phyloP scores from a whole-genome alignment of 768 basidiomycete species.

The Psilocybe sp. region DNA sequence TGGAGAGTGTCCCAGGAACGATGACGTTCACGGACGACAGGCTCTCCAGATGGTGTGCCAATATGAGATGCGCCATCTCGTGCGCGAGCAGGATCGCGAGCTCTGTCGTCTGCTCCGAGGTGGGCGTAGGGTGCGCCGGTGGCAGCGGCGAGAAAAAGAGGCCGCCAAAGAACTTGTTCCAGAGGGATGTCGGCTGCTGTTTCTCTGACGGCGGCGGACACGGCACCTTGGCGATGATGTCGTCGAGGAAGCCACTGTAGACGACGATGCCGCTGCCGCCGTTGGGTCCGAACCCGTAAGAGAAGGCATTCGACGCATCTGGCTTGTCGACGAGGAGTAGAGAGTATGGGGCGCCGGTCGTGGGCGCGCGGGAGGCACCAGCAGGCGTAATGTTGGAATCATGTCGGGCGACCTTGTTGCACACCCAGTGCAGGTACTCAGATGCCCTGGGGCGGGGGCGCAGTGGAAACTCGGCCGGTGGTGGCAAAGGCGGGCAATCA shows the following conservation, averaged over 20 bases:
- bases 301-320: constrained; percentile 86
- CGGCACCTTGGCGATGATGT: constrained; percentile 61
- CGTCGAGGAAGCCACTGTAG: constrained; percentile 90
- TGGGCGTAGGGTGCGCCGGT: constrained; percentile 52
- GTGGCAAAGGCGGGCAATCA: constrained; percentile 63
- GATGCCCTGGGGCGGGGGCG: constrained; percentile 79
- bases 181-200: constrained; percentile 37
- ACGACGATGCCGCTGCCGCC: constrained; percentile 93
- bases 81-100: constrained; percentile 91
- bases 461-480: constrained; percentile 79
- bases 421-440: constrained; percentile 62
- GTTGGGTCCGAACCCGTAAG: constrained; percentile 91
- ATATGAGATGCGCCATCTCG: constrained; percentile 87
- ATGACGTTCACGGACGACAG: constrained; percentile 84
- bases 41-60: constrained; percentile 90
- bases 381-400: constrained; percentile 21
- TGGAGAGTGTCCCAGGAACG: constrained; percentile 75
- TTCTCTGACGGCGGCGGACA: constrained; percentile 16
- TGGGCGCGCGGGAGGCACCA: constrained; percentile 47
- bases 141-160: constrained; percentile 32
- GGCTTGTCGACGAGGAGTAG: constrained; percentile 87
- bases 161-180: constrained; percentile 45
- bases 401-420: constrained; percentile 46
- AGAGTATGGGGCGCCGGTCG: constrained; percentile 85
- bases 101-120: constrained; percentile 79